Evolutionary conservation across 1,139 yeast genomes (phyloP).

Genomic region (Candida sp.): DNA sequence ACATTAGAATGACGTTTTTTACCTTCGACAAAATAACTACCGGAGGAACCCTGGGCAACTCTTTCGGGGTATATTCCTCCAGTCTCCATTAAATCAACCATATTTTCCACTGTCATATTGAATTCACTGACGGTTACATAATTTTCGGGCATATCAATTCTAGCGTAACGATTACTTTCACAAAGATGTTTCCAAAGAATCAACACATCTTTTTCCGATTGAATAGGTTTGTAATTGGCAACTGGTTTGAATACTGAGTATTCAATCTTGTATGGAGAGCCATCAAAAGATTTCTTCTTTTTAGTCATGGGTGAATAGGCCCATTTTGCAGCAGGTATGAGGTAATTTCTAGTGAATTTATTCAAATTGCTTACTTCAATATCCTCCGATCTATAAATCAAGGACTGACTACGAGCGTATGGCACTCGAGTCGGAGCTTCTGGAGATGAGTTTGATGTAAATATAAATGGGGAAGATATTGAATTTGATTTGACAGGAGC

Average conservation of each 20-base stretch:
- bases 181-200: slow-evolving; percentile 12
- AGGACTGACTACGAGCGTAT: slow-evolving; percentile 9
- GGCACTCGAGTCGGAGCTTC: not conserved
- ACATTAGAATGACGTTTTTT: slow-evolving; percentile 13
- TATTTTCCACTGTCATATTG: slow-evolving; percentile 14
- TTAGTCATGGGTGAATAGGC: slow-evolving; percentile 17
- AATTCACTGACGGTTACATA: slow-evolving; percentile 18
- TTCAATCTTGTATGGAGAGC: slow-evolving; percentile 17
- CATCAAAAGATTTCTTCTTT: slow-evolving; percentile 2
- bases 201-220: slow-evolving; percentile 13
- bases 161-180: slow-evolving; percentile 7
- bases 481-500: not conserved
- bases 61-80: slow-evolving; percentile 39
- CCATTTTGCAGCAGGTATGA: slow-evolving; percentile 28
- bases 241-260: slow-evolving; percentile 23
- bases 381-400: slow-evolving; percentile 9
- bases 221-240: slow-evolving; percentile 13
- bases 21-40: slow-evolving; percentile 58
- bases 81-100: slow-evolving; percentile 22
- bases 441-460: not conserved
- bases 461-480: not conserved
- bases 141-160: slow-evolving; percentile 17
- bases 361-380: slow-evolving; percentile 11
- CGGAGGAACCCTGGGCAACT: slow-evolving; percentile 67
- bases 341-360: slow-evolving; percentile 19